Conservation (phyloP, 306 rosid species). For the Carpinus viminea region DNA sequence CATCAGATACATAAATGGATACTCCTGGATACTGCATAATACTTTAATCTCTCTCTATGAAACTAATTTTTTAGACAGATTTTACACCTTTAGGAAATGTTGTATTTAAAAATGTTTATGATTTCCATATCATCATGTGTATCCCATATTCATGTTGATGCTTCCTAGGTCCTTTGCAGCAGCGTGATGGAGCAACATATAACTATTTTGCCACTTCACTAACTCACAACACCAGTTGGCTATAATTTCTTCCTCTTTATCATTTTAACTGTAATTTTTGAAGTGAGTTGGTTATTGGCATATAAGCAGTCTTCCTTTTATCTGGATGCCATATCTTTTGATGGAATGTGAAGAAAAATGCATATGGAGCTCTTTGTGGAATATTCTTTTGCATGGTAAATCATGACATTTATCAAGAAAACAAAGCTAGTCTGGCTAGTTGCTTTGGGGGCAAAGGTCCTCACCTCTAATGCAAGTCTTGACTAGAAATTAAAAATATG, state of each 20-base stretch:
- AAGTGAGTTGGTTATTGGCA: neutral
- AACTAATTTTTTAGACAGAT: no score
- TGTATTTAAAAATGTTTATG: no score
- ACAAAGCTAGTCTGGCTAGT: neutral
- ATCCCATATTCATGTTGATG: no score
- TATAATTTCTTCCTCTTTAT: no score
- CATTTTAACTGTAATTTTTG: neutral
- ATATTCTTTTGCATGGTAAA: neutral
- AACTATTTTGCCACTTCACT: no score
- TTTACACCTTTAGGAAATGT: no score
- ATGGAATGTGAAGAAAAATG: neutral
- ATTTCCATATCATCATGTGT: no score
- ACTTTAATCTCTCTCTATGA: no score
- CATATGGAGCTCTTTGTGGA: neutral
- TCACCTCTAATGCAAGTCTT: constrained; percentile 1
- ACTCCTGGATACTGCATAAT: no score
- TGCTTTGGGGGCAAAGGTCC: neutral
- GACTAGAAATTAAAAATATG: neutral
- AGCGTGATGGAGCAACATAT: neutral
- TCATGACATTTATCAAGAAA: neutral
- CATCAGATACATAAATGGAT: no score
- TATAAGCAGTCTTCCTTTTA: neutral
- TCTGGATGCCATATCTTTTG: neutral
- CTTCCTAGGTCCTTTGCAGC: no score
- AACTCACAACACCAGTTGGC: neutral